Base-by-base conservation (phyloP, 176 grass and related monocot species). In the Coix lacrymajobi region DNA sequence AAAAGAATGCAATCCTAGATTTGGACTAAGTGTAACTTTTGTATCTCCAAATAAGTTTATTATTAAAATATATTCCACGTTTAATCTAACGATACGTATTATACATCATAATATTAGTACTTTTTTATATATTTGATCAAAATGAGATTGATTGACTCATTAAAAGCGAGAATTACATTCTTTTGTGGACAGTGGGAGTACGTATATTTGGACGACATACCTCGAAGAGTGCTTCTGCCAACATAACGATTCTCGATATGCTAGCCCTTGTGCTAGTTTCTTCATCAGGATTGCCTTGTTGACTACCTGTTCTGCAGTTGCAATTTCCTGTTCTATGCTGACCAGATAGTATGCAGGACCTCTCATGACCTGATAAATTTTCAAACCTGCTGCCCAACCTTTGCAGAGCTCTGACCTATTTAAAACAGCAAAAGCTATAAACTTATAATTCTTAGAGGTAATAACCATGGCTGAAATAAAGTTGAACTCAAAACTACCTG, bases 231-330 rank as follows among this genome's bases (percentile, higher is more conserved):
- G 96, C 91, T 87, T 98, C 96, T 83, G 91, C 96, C 82, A 98
- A 80, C 89, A 98, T 92, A 69, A 98, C 93, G 83, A 98, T 98
- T 85, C 96, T 91, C 63, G 96, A 98, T 90, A 98, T 98, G 84
- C 95, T 95, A 61, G 90, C 82, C 36, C 93, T 89, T 39, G 93
- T 88, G 77, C 83, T 65, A 16, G 89, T 88, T 74, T 96, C 89
- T 85, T 98, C 92, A 85, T 92, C 93, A 88, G 92, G 79, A 92
- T 92, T 97, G 22, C 84, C 84, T 66, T 82, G 60, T 73, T 58
- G 84, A 58, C 61, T 93, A 77, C 28, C 90, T 56, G 89, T 80
- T 79, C 89, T 85, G 87, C 96, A 98, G 82, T 90, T 93, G 49
- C 96, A 96, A 9, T 73, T 86, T 75, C 91, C 96, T 29, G 89